Base-by-base conservation (phyloP, 495 filamentous ascomycete genomes). In the Hypoxylon intermedium region DNA sequence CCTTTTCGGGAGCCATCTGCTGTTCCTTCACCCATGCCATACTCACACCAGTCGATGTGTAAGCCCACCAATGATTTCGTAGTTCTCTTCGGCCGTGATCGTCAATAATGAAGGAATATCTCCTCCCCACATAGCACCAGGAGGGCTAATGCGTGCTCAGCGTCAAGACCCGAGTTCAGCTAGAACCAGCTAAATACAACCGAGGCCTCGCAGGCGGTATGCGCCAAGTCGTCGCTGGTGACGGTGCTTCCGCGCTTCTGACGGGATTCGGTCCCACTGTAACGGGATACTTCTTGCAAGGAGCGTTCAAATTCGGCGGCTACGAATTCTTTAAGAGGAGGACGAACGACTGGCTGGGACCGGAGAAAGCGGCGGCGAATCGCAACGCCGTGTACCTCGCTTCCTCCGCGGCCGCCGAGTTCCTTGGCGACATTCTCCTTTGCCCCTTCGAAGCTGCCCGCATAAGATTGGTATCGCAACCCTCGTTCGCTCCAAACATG, bases 21-120 rank as follows among this genome's bases (percentile, higher is more conserved):
- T 93, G 90, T 74, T 89, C 89, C 56, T 79, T 93, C 72, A 94
- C 90, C 60, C 90, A 92, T 79, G 90, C 88, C 67, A 83, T 81
- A 71, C 81, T 91, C 66, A 92, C 90, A 52, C 90, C 90, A 60
- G 87, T 93, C 65, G 90, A 94, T 80, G 90, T 93, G 90, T 93
- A 89, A 84, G 89, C 83, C 51, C 33, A 60, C 47, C 43, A 55
- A n/a, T 60, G 51, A 57, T 60, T 44, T 47, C 13, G 56, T 60
- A 56, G 43, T 36, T 46, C 53, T 56, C 31, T 37, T 54, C 43
- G 43, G 33, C 36, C 23, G 46, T 34, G 49, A 33, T 60, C 31
- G 48, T 36, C 53, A 47, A 24, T 23, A 23, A n/a, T n/a, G 34
- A 24, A 41, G 30, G 30, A 30, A 18, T 21, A 20, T 45, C 23